Conservation (phyloP, 257 asterid genomes). For the Penstemon eatonii region DNA sequence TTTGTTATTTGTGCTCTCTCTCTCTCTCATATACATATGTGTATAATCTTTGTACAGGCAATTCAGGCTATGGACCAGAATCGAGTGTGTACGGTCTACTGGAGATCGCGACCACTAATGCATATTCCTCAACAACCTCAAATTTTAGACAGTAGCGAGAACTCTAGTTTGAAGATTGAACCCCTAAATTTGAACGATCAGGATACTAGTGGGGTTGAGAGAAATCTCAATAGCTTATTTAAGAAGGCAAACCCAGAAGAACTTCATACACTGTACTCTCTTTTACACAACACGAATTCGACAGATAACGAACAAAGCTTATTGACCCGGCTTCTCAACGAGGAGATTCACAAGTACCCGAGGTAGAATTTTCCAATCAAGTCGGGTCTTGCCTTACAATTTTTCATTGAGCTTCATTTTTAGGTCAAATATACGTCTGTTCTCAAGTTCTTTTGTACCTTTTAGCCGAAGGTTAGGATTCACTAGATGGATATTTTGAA, state of each 20-base stretch:
- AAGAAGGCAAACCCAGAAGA: conserved; percentile 73
- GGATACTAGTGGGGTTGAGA: conserved; percentile 37
- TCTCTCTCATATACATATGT: conserved; percentile 15
- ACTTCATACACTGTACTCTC: conserved; percentile 60
- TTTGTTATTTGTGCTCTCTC: not conserved
- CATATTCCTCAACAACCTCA: conserved; percentile 58
- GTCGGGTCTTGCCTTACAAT: conserved; percentile 22
- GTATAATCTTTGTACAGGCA: conserved; percentile 40
- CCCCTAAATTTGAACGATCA: conserved; percentile 34
- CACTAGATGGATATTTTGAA: conserved; percentile 29
- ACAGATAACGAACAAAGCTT: conserved; percentile 40
- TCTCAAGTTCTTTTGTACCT: conserved; percentile 33
- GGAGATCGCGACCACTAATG: conserved; percentile 88
- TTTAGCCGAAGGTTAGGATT: conserved; percentile 37
- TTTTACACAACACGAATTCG: conserved; percentile 41
- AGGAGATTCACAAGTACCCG: conserved; percentile 56
- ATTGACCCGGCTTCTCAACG: conserved; percentile 54
- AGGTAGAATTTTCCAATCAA: conserved; percentile 33
- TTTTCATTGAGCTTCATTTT: conserved; percentile 33
- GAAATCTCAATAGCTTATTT: conserved; percentile 51
- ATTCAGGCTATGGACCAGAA: conserved; percentile 81
- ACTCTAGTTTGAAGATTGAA: conserved; percentile 45
- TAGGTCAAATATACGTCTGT: conserved; percentile 35
- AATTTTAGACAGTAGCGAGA: conserved; percentile 25
- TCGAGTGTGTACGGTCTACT: conserved; percentile 62